These are phyloP conservation scores for Aspergillus leporis DNA, from an alignment of 495 filamentous ascomycete species.

Conservation along the genomic window DNA sequence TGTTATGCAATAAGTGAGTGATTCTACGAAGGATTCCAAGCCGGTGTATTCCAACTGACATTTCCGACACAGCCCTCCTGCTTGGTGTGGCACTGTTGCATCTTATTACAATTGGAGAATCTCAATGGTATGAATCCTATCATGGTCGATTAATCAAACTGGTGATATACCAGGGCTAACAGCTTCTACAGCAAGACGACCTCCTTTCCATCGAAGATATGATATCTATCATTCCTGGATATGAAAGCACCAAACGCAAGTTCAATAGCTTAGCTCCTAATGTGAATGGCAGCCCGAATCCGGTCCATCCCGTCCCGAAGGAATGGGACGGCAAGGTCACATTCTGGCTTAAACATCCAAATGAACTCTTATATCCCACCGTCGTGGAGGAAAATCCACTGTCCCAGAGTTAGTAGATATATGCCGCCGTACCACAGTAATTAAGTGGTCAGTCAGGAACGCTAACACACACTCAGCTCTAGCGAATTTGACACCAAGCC, in stretches of 20 bases:
- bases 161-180: neutral
- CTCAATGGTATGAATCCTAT: constrained; percentile 4
- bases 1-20: constrained; percentile 16
- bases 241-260: constrained; percentile 8
- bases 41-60: neutral
- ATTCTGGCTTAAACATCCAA: too few species aligned
- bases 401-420: too few species aligned
- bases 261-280: neutral
- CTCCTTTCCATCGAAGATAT: constrained; percentile 7
- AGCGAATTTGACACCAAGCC: too few species aligned
- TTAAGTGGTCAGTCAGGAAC: too few species aligned
- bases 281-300: neutral
- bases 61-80: constrained; percentile 7
- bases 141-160: neutral
- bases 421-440: too few species aligned
- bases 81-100: constrained; percentile 11
- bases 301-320: neutral
- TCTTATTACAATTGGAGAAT: constrained; percentile 19
- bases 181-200: neutral
- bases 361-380: too few species aligned
- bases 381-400: too few species aligned
- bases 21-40: neutral
- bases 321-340: too few species aligned
- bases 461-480: too few species aligned
- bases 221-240: constrained; percentile 5